Percentiles rank a stretch among this genome's conserved stretches.
Evolutionary conservation across 2,329 filamentous ascomycete species (phyloP).

Genomic region (Lachnellula subtilissima): DNA sequence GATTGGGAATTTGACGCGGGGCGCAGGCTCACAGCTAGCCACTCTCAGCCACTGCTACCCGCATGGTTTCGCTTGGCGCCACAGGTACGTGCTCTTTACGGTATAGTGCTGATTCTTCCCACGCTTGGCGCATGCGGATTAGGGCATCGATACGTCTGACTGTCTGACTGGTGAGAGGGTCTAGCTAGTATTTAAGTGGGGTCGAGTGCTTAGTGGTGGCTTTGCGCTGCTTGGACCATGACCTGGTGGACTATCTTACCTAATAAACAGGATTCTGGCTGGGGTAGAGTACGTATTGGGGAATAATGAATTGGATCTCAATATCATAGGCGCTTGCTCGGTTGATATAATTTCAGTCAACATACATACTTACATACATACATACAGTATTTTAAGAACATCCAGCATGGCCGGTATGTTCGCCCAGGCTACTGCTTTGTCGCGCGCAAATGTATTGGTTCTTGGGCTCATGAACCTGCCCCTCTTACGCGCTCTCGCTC

Average conservation of each 20-base stretch:
- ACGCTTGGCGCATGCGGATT: neutral
- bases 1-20: neutral
- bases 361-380: neutral
- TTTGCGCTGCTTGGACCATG: too few species aligned
- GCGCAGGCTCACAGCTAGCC: neutral
- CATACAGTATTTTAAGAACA: neutral
- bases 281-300: too few species aligned
- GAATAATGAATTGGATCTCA: too few species aligned
- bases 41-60: neutral
- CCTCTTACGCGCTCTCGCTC: neutral
- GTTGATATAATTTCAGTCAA: neutral
- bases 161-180: neutral
- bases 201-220: too few species aligned
- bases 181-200: neutral
- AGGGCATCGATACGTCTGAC: neutral
- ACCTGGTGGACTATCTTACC: too few species aligned
- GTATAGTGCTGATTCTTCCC: neutral
- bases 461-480: neutral
- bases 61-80: neutral
- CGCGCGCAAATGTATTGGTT: neutral
- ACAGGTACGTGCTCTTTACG: neutral
- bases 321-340: too few species aligned
- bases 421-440: neutral
- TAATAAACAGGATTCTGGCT: too few species aligned
- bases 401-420: neutral